Percentiles rank a stretch among this genome's conserved stretches.
Conservation (phyloP, 129 eudicot genomes). For the Centella asiatica region DNA sequence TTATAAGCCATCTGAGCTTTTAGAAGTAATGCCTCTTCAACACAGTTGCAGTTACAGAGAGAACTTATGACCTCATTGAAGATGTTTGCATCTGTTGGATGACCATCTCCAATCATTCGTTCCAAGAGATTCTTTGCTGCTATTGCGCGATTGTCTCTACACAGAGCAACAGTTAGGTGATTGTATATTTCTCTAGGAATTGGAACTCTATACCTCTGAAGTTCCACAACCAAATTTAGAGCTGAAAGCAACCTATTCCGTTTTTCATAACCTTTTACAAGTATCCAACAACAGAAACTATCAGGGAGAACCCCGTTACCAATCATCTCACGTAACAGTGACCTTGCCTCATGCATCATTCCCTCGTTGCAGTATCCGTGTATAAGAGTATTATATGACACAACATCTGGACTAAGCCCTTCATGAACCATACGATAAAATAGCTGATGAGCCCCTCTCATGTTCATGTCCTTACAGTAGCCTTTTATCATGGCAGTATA, state of each 20-base stretch:
- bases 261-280: slow-evolving; percentile 71
- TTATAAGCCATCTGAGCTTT: slow-evolving; percentile 51
- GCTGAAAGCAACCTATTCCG: slow-evolving; percentile 55
- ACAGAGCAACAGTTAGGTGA: slow-evolving; percentile 50
- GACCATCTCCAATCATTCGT: slow-evolving; percentile 37
- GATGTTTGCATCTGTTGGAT: slow-evolving; percentile 32
- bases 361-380: slow-evolving; percentile 80
- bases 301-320: slow-evolving; percentile 42
- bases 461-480: slow-evolving; percentile 63
- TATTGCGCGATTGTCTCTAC: slow-evolving; percentile 59
- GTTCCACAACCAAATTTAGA: slow-evolving; percentile 65
- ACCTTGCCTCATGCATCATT: slow-evolving; percentile 73
- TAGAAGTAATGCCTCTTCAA: slow-evolving; percentile 48
- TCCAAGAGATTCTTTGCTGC: slow-evolving; percentile 73
- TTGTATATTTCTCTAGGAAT: slow-evolving; percentile 39
- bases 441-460: slow-evolving; percentile 63
- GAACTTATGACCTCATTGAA: slow-evolving; percentile 56
- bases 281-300: slow-evolving; percentile 47
- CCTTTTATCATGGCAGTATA: slow-evolving; percentile 76
- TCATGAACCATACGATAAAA: slow-evolving; percentile 53
- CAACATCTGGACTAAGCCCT: slow-evolving; percentile 63
- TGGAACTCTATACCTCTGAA: slow-evolving; percentile 41
- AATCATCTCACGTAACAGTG: slow-evolving; percentile 65
- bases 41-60: slow-evolving; percentile 38
- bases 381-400: slow-evolving; percentile 67